These are phyloP conservation scores for Schizochytrium sp. DNA, from an alignment of 108 stramenopile genomes.

Conservation along the genomic window DNA sequence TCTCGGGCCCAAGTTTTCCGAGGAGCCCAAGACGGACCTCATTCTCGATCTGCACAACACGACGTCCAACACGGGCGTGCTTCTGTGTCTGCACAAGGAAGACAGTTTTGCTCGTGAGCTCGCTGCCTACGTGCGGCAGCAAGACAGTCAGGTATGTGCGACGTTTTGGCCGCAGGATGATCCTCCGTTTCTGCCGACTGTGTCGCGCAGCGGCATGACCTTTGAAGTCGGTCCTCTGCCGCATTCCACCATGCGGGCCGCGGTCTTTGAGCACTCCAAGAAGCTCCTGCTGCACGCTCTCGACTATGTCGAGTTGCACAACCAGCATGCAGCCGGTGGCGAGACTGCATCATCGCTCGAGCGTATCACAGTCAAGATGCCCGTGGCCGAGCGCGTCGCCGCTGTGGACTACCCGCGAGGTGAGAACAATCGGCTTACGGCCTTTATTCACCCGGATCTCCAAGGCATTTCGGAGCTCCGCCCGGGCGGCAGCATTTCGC, in stretches of 20 bases:
- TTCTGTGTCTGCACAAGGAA: constrained; percentile 4
- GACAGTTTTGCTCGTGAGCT: background rate
- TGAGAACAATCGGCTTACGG: background rate
- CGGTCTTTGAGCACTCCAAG: constrained; percentile 65
- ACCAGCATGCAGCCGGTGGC: background rate
- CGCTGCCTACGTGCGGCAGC: background rate
- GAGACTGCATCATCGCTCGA: background rate
- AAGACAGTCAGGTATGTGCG: background rate
- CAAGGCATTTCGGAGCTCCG: constrained; percentile 45
- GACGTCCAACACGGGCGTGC: constrained; percentile 66
- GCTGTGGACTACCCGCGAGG: background rate
- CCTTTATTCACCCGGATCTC: background rate
- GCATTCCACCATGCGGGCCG: constrained; percentile 67
- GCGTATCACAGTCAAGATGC: background rate
- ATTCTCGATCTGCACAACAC: constrained; percentile 71
- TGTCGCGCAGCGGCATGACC: constrained; percentile 59
- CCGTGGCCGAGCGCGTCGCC: constrained; percentile 9
- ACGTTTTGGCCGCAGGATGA: constrained; percentile 33
- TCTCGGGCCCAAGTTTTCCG: constrained; percentile 58
- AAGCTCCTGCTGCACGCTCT: constrained; percentile 48
- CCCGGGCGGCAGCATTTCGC: constrained; percentile 61
- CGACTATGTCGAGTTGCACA: constrained; percentile 55
- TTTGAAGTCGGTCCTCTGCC: constrained; percentile 74
- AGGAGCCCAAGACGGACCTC: constrained; percentile 47
- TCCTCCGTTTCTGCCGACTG: constrained; percentile 59